Evolutionary conservation across 2,329 filamentous ascomycete genomes (phyloP).

Genomic region (Trichoderma sp.): DNA sequence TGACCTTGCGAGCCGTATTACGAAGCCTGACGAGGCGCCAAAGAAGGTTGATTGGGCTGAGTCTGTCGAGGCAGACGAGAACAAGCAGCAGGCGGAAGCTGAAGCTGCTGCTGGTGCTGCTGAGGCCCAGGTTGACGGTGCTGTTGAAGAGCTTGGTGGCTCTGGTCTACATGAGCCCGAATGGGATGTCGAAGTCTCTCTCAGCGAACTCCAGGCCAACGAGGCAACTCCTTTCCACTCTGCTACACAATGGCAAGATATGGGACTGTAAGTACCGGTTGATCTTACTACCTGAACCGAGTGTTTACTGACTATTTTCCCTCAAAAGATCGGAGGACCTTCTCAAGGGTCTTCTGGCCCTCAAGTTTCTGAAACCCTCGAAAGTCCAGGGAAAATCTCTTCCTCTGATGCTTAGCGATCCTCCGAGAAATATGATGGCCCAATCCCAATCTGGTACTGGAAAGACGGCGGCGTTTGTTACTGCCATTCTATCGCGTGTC

Average conservation of each 20-base stretch:
- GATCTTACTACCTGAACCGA: not conserved
- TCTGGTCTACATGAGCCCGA: constrained; percentile 68
- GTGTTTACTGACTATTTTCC: constrained; percentile 16
- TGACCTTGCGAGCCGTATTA: constrained; percentile 55
- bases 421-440: constrained; percentile 92
- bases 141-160: constrained; percentile 44
- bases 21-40: constrained; percentile 43
- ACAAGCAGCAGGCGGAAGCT: constrained; percentile 30
- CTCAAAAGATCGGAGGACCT: constrained; percentile 53
- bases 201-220: constrained; percentile 85
- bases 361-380: constrained; percentile 92
- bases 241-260: constrained; percentile 78
- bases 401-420: constrained; percentile 81
- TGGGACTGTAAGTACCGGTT: constrained; percentile 66
- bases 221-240: constrained; percentile 86
- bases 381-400: constrained; percentile 97
- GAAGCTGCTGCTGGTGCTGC: constrained; percentile 30
- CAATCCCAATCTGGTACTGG: constrained; percentile 99
- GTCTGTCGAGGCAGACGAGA: constrained; percentile 27
- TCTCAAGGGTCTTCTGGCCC: constrained; percentile 72
- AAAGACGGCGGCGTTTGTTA: constrained; percentile 95
- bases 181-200: constrained; percentile 88
- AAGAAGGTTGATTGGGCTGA: not conserved
- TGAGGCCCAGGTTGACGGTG: constrained; percentile 42
- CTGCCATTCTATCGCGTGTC: constrained; percentile 85